A percentile compares a stretch with the other conserved stretches of the same genome.
phyloP scores from a whole-genome alignment of 495 filamentous ascomycete genomes.

The Amniculicola lignicola region DNA sequence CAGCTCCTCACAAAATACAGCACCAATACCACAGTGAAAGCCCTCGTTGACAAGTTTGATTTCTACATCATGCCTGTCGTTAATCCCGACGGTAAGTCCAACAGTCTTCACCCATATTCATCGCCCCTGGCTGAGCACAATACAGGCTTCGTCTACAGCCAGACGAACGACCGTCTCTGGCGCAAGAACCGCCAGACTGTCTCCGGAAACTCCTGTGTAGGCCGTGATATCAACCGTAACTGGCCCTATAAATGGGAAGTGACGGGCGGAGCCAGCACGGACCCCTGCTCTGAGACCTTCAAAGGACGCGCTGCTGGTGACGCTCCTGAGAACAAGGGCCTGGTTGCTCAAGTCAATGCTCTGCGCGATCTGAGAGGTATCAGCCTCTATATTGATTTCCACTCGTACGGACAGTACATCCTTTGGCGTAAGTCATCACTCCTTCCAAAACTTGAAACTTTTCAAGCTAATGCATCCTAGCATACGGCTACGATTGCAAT shows the following conservation, averaged over 20 bases:
- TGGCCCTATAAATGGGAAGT: slow-evolving; percentile 55
- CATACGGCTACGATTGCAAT: slow-evolving; percentile 27
- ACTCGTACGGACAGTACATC: slow-evolving; percentile 55
- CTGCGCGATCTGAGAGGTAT: slow-evolving; percentile 46
- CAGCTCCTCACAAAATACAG: slow-evolving; percentile 50
- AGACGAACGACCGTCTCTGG: slow-evolving; percentile 58
- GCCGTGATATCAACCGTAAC: slow-evolving; percentile 62
- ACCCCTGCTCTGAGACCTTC: slow-evolving; percentile 54
- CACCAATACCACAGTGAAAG: slow-evolving; percentile 43
- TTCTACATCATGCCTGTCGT: slow-evolving; percentile 61
- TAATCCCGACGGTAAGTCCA: slow-evolving; percentile 52
- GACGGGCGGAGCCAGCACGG: slow-evolving; percentile 50
- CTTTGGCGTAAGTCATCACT: slow-evolving; percentile 36
- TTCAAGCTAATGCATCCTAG: background rate
- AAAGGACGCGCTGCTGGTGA: slow-evolving; percentile 48
- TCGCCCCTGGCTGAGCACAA: background rate
- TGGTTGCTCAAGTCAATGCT: slow-evolving; percentile 44
- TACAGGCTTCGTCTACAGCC: slow-evolving; percentile 56
- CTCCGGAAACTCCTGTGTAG: slow-evolving; percentile 46
- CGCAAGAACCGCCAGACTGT: slow-evolving; percentile 58
- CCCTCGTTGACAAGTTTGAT: slow-evolving; percentile 56
- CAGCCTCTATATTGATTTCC: slow-evolving; percentile 59
- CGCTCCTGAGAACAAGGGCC: slow-evolving; percentile 50
- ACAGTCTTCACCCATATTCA: background rate
- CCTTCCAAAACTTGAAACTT: background rate